Evolutionary conservation across 176 grass and related monocot species (phyloP).

Genomic region (Oryza rufipogon): DNA sequence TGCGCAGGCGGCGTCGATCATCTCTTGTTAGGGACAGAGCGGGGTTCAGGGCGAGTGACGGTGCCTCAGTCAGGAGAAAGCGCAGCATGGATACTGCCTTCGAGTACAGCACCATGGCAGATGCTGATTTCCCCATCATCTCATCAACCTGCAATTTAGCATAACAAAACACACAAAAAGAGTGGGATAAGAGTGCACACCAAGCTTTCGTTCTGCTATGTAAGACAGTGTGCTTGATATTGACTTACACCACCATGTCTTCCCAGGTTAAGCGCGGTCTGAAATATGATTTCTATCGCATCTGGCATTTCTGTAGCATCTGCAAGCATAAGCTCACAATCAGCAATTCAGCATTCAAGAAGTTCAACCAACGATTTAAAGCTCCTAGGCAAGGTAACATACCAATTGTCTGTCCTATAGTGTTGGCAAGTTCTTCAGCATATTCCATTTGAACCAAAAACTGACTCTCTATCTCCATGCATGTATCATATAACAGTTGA

Average conservation of each 20-base stretch:
- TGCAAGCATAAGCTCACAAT: conserved; percentile 53
- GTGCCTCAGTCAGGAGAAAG: conserved; percentile 84
- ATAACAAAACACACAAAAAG: conserved; percentile 25
- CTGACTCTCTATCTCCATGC: conserved; percentile 67
- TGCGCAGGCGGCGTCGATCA: conserved; percentile 65
- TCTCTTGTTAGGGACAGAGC: conserved; percentile 71
- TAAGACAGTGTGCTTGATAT: conserved; percentile 42
- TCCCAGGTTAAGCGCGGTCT: conserved; percentile 73
- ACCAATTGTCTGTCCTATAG: conserved; percentile 76
- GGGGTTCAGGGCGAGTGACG: conserved; percentile 70
- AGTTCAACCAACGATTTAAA: conserved; percentile 11
- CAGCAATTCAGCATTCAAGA: conserved; percentile 32
- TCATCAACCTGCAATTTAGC: conserved; percentile 71
- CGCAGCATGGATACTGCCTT: conserved; percentile 72
- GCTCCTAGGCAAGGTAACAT: conserved; percentile 19
- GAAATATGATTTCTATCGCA: conserved; percentile 97
- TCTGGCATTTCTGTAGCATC: conserved; percentile 90
- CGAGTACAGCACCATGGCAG: conserved; percentile 60
- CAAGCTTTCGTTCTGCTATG: conserved; percentile 19
- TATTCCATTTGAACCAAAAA: conserved; percentile 76
- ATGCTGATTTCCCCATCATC: conserved; percentile 69
- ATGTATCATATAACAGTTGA: conserved; percentile 55
- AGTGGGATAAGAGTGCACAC: neutral
- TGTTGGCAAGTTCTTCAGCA: conserved; percentile 82
- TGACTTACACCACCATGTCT: conserved; percentile 90